Percentiles rank a stretch among this genome's conserved stretches.
Conservation (phyloP, 2,329 filamentous ascomycete genomes). For the Aspergillus oerlinghausenensis region DNA sequence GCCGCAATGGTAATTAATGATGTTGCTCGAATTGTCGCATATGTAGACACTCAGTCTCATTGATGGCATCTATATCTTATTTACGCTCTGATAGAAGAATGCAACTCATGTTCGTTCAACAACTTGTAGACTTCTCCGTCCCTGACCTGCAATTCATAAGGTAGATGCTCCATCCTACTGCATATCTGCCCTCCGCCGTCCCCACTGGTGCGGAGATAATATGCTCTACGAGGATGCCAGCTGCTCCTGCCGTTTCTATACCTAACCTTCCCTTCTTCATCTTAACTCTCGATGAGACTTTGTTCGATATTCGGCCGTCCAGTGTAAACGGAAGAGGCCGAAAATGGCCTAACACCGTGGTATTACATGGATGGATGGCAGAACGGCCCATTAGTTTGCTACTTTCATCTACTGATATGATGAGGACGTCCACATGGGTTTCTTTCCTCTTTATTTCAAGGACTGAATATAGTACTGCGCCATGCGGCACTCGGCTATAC, state of each 20-base stretch:
- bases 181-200: constrained; percentile 6
- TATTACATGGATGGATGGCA: not conserved
- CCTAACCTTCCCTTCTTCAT: not conserved
- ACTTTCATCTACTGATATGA: not conserved
- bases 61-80: too few species aligned
- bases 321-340: too few species aligned
- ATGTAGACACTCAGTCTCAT: too few species aligned
- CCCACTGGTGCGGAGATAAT: constrained; percentile 20
- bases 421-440: not conserved
- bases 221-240: not conserved
- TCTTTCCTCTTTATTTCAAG: not conserved
- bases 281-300: not conserved
- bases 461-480: not conserved
- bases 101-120: too few species aligned
- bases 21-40: not conserved
- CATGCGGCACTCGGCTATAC: not conserved
- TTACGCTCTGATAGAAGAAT: too few species aligned
- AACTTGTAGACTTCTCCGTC: not conserved
- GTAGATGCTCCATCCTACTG: not conserved
- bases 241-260: not conserved
- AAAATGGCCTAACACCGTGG: not conserved
- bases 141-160: not conserved
- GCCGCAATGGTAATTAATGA: not conserved
- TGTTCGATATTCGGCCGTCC: not conserved
- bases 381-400: not conserved